Evolutionary conservation across 192 early-diverging fungal species (phyloP), one percentile per base, ranked within the genome.

Genomic region (Linnemannia exigua): DNA sequence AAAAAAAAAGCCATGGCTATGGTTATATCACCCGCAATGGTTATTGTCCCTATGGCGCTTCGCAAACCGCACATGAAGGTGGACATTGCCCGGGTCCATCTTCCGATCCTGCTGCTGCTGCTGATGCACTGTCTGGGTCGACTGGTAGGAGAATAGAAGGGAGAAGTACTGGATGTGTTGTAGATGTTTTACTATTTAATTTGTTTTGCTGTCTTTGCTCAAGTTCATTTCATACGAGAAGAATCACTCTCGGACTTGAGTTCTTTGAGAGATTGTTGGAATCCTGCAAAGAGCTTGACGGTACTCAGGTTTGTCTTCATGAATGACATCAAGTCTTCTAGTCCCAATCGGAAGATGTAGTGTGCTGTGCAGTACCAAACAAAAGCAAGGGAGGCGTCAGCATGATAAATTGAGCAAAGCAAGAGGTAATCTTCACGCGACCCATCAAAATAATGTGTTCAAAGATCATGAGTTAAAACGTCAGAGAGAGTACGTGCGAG

Each of bases 291-390:
- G n/a, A 66, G 54, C n/a, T 71, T 72, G 19, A 36, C 11, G 4
- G 70, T 66, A 22, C 48, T 51, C 3, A 54, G 69, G 8, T 79
- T 58, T 3, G 77, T 66, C 36, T 72, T 79, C 54, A 79, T 79
- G 31, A 79, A 79, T 17, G 52, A 8, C 17, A 79, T 14, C 41
- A 79, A 20, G 11, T 79, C 77, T 20, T 79, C 77, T 31, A 79
- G 28, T 47, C 77, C 77, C 19, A 79, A 31, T 16, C 70, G 69
- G 28, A 79, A 79, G 14, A 72, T 37, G 48, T 79, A 79, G 54
- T 72, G 52, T 63, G 77, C 77, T 79, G 63, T 19, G 33, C 17
- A 61, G 52, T 1, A 1, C 9, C 41, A 9, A 44, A 44, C 9
- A 9, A 44, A 44, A 44, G 9, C 38, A 12, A 35, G 14, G 12